phyloP scores from a whole-genome alignment of 2,329 filamentous ascomycete genomes.

The Ilyonectria mors-panacis region DNA sequence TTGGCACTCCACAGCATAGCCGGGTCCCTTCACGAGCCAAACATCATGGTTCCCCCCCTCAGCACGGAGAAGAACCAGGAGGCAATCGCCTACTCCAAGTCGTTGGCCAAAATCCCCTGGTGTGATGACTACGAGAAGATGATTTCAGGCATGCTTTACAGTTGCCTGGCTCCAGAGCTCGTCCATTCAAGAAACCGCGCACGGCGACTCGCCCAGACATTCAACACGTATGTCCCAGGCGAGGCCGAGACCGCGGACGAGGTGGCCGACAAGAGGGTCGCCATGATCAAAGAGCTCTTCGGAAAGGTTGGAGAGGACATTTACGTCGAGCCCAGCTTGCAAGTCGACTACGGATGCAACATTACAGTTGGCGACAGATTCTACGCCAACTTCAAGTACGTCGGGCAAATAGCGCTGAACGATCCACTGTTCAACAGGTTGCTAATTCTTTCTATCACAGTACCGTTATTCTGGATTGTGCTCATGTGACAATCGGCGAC shows the following conservation, averaged over 20 bases:
- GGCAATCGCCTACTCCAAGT: constrained; percentile 4
- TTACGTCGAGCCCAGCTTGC: background rate
- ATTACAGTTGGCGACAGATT: background rate
- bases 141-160: constrained; percentile 13
- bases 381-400: constrained; percentile 8
- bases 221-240: constrained; percentile 1
- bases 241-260: background rate
- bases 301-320: background rate
- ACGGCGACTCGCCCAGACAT: background rate
- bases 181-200: background rate
- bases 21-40: background rate
- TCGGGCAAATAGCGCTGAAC: background rate
- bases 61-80: background rate
- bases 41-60: background rate
- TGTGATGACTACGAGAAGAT: constrained; percentile 18
- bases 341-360: constrained; percentile 7
- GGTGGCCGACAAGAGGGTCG: background rate
- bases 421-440: background rate
- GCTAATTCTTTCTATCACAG: background rate
- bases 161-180: background rate
- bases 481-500: constrained; percentile 3
- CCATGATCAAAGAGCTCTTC: constrained; percentile 1
- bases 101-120: background rate
- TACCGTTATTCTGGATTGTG: constrained; percentile 3
- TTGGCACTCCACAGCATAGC: too few relatives aligned